Evolutionary conservation across 2,329 filamentous ascomycete genomes (phyloP).

Genomic region (Ophiostoma fasciatum): DNA sequence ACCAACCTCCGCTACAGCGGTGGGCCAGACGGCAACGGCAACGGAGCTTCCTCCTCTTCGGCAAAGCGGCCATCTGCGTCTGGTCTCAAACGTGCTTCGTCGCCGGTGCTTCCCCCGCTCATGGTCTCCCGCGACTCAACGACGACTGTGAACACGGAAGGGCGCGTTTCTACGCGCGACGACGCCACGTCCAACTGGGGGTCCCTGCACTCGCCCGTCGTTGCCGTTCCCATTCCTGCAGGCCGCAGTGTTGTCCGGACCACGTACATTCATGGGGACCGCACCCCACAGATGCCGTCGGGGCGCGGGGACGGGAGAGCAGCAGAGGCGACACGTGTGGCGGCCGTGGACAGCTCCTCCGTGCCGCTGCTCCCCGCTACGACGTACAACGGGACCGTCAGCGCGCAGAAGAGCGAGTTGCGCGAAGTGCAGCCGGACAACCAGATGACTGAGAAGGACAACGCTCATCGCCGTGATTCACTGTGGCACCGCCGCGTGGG

Average conservation of each 20-base stretch:
- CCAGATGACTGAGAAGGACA: background rate
- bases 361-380: slow-evolving; percentile 2
- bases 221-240: slow-evolving; percentile 28
- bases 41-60: background rate
- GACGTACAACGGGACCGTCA: slow-evolving; percentile 3
- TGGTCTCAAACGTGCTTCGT: too few species aligned
- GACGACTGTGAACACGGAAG: slow-evolving; percentile 21
- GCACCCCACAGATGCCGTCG: too few species aligned
- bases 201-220: slow-evolving; percentile 33
- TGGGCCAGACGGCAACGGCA: slow-evolving; percentile 8
- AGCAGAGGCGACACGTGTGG: background rate
- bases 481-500: slow-evolving; percentile 43
- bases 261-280: slow-evolving; percentile 22
- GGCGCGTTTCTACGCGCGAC: slow-evolving; percentile 22
- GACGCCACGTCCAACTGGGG: slow-evolving; percentile 32
- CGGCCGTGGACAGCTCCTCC: background rate
- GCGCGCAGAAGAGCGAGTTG: too few species aligned
- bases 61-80: too few species aligned
- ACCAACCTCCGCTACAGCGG: too few species aligned
- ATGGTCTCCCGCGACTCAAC: slow-evolving; percentile 22
- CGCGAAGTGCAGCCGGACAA: too few species aligned
- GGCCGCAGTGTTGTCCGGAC: slow-evolving; percentile 25
- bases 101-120: slow-evolving; percentile 30
- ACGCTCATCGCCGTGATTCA: slow-evolving; percentile 14
- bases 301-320: background rate